These are phyloP conservation scores for rapeseed (Brassica napus) DNA, from an alignment of 345 rosid genomes.

Conservation along the genomic window DNA sequence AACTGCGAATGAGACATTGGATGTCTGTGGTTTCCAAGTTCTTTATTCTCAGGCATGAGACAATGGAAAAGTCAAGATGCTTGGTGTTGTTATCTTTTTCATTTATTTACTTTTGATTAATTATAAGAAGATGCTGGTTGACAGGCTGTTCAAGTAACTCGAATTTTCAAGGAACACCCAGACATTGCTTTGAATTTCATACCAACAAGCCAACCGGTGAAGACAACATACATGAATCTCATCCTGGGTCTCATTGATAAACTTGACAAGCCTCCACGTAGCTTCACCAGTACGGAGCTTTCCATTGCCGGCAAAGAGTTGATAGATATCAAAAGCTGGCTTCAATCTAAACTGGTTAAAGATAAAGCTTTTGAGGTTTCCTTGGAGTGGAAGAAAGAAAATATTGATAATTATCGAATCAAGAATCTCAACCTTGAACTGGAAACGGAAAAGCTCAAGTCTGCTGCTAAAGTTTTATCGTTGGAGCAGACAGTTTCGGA, in stretches of 20 bases:
- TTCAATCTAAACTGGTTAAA: not conserved
- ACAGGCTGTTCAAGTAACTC: not conserved
- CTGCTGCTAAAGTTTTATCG: not conserved
- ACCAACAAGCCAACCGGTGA: not conserved
- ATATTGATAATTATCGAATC: not conserved
- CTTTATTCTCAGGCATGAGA: too few relatives aligned
- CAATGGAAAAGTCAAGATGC: too few relatives aligned
- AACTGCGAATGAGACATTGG: too few relatives aligned
- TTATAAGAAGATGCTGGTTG: not conserved
- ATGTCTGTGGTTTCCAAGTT: too few relatives aligned
- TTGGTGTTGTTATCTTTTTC: too few relatives aligned
- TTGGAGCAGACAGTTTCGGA: not conserved
- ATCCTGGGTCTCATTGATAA: not conserved
- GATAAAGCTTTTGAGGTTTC: not conserved
- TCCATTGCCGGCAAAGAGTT: not conserved
- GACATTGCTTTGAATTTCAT: not conserved
- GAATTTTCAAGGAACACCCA: not conserved
- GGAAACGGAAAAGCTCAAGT: not conserved
- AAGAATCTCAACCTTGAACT: not conserved
- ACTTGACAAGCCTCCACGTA: not conserved
- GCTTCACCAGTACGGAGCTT: not conserved
- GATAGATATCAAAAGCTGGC: not conserved
- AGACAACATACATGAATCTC: not conserved
- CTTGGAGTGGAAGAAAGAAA: not conserved
- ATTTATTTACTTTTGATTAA: not conserved